These are phyloP conservation scores for Fusarium sp. DNA, from an alignment of 2,329 filamentous ascomycete species.

Conservation along the genomic window DNA sequence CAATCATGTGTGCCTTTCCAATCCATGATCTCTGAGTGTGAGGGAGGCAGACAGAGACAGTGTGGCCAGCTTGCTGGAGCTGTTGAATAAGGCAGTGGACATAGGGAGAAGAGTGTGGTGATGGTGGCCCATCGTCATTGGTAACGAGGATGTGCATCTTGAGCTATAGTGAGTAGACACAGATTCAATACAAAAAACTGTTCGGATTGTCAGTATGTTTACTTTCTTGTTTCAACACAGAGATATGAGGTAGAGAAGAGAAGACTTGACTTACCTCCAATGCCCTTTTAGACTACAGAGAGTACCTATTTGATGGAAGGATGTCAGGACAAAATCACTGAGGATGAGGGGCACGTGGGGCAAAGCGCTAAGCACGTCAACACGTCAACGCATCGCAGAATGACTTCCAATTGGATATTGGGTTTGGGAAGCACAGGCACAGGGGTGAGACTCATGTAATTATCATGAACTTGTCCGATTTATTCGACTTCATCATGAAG, in stretches of 20 bases:
- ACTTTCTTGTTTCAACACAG: neutral
- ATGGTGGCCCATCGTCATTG: constrained; percentile 87
- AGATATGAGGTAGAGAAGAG: neutral
- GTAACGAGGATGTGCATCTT: constrained; percentile 75
- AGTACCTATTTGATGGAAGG: constrained; percentile 22
- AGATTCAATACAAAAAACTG: constrained; percentile 3
- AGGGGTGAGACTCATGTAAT: constrained; percentile 26
- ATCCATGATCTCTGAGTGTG: constrained; percentile 97
- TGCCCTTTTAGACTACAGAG: constrained; percentile 16
- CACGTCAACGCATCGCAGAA: constrained; percentile 41
- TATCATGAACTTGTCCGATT: constrained; percentile 43
- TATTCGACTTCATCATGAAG: constrained; percentile 39
- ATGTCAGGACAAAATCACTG: constrained; percentile 31
- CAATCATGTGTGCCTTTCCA: constrained; percentile 96
- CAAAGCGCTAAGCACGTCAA: constrained; percentile 40
- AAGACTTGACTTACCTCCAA: constrained; percentile 14
- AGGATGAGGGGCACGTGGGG: constrained; percentile 46
- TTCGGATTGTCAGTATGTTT: neutral
- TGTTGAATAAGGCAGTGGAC: constrained; percentile 79
- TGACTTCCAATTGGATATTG: constrained; percentile 31
- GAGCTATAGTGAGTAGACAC: neutral
- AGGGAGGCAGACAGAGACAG: constrained; percentile 91
- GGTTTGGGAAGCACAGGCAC: constrained; percentile 12
- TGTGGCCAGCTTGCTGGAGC: constrained; percentile 81
- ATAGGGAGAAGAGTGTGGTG: constrained; percentile 82